Evolutionary conservation across 305 asterid genomes (phyloP), one percentile per base, ranked within the genome.

Genomic region (Caryopteris hybrid): DNA sequence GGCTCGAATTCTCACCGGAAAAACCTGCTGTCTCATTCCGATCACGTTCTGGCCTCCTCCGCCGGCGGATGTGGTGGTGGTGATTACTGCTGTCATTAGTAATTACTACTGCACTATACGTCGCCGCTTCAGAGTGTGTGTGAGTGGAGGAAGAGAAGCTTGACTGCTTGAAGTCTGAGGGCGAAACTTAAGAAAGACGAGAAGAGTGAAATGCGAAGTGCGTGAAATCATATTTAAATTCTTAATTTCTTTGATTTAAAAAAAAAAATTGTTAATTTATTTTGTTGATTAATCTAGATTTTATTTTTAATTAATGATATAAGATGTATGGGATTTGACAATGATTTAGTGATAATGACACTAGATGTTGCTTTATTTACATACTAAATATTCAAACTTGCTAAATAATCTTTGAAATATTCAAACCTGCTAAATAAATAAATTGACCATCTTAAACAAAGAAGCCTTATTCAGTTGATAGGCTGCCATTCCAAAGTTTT

Each of bases 21-120:
- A 80, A 58, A 80, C 43, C 51, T 66, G 78, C 10, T 70, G 81
- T 5, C 63, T 67, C 47, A 54, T 78, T 38, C 62, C 73, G 66
- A 73, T 72, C 41, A 16, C 13, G 46, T 46, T 62, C 69, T 48
- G 62, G 36, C 56, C 71, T 46, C 74, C 68, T 61, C 61, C 75
- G 56, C 54, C 17, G 60, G 42, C 1, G 50, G 71, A 17, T 45
- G 66, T 12, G 21, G 74, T 31, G 34, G 68, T 66, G 63, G 79
- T 61, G 68, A 67, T 39, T 47, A 71, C 66, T 16, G 76, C 63
- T 61, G 74, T 62, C 86, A 81, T 81, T 66, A 6, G 16, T 53
- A 4, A n/a, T 43, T 8, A 36, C 8, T 17, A 1, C 9, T 6
- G 22, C 42, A 25, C 58, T 57, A 54, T 45, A 22, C 56, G 71